Evolutionary conservation across 805 yeast genomes (phyloP).

Genomic region (Wickerhamiella kazuoi): DNA sequence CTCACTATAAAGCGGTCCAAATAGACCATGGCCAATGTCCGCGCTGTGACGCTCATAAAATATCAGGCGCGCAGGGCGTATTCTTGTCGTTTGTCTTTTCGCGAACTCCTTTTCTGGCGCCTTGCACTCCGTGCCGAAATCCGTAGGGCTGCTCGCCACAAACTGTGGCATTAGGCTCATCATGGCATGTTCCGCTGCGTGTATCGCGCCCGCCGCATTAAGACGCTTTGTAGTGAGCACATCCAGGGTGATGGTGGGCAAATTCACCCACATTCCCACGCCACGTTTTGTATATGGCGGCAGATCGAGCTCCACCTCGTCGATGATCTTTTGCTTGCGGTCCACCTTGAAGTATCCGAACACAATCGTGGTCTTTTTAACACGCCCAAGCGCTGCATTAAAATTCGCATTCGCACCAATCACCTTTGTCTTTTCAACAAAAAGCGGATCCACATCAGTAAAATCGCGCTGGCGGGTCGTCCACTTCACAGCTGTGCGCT

Average conservation of each 20-base stretch:
- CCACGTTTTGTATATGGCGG: constrained; percentile 59
- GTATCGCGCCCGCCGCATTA: constrained; percentile 80
- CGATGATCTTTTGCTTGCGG: constrained; percentile 59
- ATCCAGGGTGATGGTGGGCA: constrained; percentile 49
- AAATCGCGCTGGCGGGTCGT: constrained; percentile 78
- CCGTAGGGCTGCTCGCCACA: constrained; percentile 47
- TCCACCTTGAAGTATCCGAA: constrained; percentile 89
- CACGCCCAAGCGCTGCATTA: constrained; percentile 44
- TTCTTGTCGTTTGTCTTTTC: constrained; percentile 45
- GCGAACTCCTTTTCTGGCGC: constrained; percentile 96
- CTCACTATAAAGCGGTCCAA: constrained; percentile 63
- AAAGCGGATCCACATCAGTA: constrained; percentile 75
- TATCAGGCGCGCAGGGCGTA: constrained; percentile 72
- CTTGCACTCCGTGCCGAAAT: constrained; percentile 82
- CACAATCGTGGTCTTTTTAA: constrained; percentile 55
- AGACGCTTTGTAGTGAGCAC: constrained; percentile 38
- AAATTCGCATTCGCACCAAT: constrained; percentile 1
- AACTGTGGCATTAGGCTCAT: constrained; percentile 62
- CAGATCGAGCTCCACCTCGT: constrained; percentile 79
- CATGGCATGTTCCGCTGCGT: constrained; percentile 85
- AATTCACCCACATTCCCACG: constrained; percentile 84
- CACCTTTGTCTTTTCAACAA: constrained; percentile 13
- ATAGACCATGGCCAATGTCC: constrained; percentile 57
- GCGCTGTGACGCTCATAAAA: constrained; percentile 79
- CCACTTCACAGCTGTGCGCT: constrained; percentile 88